Base-by-base conservation (phyloP, 441 rosid genomes). In the Mallotus japonicus region DNA sequence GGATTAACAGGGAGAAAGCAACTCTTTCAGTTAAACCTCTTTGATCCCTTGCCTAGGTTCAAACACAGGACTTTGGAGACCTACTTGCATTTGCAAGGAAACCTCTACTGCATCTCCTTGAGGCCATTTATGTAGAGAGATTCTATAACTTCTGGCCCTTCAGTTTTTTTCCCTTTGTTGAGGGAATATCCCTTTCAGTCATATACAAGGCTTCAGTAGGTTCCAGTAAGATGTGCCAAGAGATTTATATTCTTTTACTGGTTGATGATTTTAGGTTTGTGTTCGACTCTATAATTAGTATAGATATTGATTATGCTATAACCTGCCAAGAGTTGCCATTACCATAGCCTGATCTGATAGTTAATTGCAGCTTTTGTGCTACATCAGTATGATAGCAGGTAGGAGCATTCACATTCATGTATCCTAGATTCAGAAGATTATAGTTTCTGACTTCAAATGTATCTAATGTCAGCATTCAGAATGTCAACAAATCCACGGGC, bases 51-150 rank as follows among this genome's bases (percentile, higher is more conserved):
- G 62, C 58, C 47, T 20, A 55, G 72, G 28, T 69, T 37, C 42
- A 47, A 20, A 57, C n/a, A 15, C 7, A 69, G 50, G 5, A 5
- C 72, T 69, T 69, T n/a, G 15, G 3, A 37, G 63, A 15, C 63
- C 63, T 58, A 11, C 37, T 58, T 44, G 65, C n/a, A 44, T 46
- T 32, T 22, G 44, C 65, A 6, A 49, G 40, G 20, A 70, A 28
- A 20, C 73, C 16, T 46, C 20, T 46, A 19, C 13, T 49, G 54
- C 22, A 37, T 44, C 64, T 59, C 44, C 37, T 69, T 19, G 9
- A 68, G 20, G 59, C 40, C 44, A 32, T 56, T n/a, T n/a, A n/a
- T 56, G 40, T 42, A 54, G 64, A 58, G 73, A 57, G 40, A 20
- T 57, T 44, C 4, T 68, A 2, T 54, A 51, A 56, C 53, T 57